Percentiles rank a stretch among this genome's conserved stretches.
These are phyloP conservation scores for Monascus ruber DNA, from an alignment of 2,329 filamentous ascomycete genomes.

Conservation along the genomic window DNA sequence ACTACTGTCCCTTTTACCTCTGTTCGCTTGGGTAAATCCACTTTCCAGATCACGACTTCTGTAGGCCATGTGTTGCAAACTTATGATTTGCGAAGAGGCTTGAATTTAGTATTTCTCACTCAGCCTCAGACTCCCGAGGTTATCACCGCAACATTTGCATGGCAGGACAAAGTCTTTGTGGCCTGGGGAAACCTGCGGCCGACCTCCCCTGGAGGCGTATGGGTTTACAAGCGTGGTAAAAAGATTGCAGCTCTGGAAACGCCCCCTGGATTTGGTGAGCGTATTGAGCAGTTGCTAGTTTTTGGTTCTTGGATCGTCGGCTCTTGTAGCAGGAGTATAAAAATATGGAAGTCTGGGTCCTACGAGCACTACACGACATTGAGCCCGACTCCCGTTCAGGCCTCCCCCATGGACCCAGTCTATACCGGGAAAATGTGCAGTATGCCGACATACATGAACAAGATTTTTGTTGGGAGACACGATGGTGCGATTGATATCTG, in stretches of 20 bases:
- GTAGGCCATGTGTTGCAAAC: constrained; percentile 85
- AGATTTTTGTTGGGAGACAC: constrained; percentile 75
- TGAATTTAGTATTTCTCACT: constrained; percentile 89
- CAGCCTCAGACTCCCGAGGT: constrained; percentile 74
- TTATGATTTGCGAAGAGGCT: constrained; percentile 80
- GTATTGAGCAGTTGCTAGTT: constrained; percentile 64
- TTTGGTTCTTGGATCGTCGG: constrained; percentile 89
- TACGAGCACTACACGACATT: constrained; percentile 87
- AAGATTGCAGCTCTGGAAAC: constrained; percentile 64
- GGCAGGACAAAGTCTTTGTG: constrained; percentile 78
- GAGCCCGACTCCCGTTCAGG: constrained; percentile 44
- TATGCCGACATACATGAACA: constrained; percentile 94
- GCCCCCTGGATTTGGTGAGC: constrained; percentile 52
- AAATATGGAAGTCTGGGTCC: constrained; percentile 77
- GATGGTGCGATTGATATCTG: constrained; percentile 93
- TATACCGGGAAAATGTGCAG: constrained; percentile 71
- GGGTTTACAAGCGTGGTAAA: constrained; percentile 86
- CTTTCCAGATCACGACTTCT: constrained; percentile 94
- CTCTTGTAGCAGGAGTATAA: constrained; percentile 61
- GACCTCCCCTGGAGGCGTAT: constrained; percentile 52
- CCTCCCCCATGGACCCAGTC: constrained; percentile 48
- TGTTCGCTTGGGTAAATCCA: constrained; percentile 80
- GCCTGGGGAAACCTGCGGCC: constrained; percentile 60
- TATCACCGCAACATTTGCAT: constrained; percentile 79
- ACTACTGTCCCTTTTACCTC: constrained; percentile 83